A percentile compares a stretch with the other conserved stretches of the same genome.
Evolutionary conservation across 345 rosid genomes (phyloP).

Genomic region (Ceriops zippeliana): DNA sequence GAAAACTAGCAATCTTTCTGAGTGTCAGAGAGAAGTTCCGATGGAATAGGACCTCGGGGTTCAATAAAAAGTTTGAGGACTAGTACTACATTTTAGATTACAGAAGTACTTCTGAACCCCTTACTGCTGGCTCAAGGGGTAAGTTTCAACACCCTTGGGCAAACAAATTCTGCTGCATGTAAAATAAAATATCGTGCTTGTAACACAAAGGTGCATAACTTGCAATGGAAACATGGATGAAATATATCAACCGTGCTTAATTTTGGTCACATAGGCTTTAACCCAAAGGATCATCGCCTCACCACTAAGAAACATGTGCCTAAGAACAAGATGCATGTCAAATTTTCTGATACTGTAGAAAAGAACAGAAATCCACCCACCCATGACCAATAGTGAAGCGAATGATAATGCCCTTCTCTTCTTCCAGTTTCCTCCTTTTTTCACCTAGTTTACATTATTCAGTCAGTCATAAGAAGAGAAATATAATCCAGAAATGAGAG

Average conservation of each 20-base stretch:
- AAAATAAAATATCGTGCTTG: not conserved
- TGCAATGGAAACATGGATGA: too few species aligned
- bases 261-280: not conserved
- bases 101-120: not conserved
- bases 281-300: not conserved
- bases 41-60: too few species aligned
- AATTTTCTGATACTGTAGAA: not conserved
- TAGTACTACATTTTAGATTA: not conserved
- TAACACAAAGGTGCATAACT: too few species aligned
- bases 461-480: constrained; percentile 13
- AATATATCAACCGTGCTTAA: too few species aligned
- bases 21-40: too few species aligned
- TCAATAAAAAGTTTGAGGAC: not conserved
- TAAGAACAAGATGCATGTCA: not conserved
- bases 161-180: not conserved
- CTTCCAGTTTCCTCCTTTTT: constrained; percentile 81
- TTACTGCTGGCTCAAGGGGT: not conserved
- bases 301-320: not conserved
- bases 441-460: constrained; percentile 49
- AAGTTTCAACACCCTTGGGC: not conserved
- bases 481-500: constrained; percentile 7
- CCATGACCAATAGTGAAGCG: constrained; percentile 95
- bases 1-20: too few species aligned
- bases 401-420: constrained; percentile 80
- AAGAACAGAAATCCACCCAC: constrained; percentile 30